Conservation (phyloP, 2,329 filamentous ascomycete genomes). For the Pestalotiopsis sp. region DNA sequence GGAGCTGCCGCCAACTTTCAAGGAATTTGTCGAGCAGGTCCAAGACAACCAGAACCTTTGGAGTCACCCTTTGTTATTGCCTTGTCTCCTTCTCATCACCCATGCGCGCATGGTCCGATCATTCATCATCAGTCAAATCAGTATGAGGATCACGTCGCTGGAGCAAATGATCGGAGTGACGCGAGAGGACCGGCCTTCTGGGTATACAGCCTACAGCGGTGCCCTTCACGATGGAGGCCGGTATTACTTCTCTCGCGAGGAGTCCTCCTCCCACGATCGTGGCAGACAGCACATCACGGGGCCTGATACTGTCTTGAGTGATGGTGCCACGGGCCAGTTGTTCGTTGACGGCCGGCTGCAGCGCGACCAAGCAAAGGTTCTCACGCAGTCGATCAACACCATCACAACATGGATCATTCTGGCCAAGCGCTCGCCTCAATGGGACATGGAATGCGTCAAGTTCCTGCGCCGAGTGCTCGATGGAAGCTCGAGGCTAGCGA, state of each 20-base stretch:
- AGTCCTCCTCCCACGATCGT: too few species aligned
- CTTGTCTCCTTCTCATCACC: not conserved
- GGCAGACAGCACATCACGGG: too few species aligned
- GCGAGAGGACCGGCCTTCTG: not conserved
- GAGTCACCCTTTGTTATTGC: not conserved
- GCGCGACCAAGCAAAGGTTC: not conserved
- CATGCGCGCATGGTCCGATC: not conserved
- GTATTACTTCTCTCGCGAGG: not conserved
- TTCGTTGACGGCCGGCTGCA: not conserved
- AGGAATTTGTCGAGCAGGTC: not conserved
- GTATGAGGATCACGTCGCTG: not conserved
- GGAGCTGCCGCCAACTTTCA: not conserved
- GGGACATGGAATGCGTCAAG: slow-evolving; percentile 1
- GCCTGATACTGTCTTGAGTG: not conserved
- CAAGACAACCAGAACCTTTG: not conserved
- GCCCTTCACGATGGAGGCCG: not conserved
- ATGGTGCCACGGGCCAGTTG: not conserved
- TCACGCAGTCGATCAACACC: not conserved
- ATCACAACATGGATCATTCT: not conserved
- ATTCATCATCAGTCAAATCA: not conserved
- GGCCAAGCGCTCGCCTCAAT: not conserved
- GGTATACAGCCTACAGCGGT: not conserved
- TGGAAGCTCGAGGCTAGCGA: not conserved
- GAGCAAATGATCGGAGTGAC: not conserved
- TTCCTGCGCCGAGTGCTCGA: not conserved